A percentile compares a stretch with the other conserved stretches of the same genome.
phyloP scores from a whole-genome alignment of 495 filamentous ascomycete species.

The Thermochaetoides thermophila region DNA sequence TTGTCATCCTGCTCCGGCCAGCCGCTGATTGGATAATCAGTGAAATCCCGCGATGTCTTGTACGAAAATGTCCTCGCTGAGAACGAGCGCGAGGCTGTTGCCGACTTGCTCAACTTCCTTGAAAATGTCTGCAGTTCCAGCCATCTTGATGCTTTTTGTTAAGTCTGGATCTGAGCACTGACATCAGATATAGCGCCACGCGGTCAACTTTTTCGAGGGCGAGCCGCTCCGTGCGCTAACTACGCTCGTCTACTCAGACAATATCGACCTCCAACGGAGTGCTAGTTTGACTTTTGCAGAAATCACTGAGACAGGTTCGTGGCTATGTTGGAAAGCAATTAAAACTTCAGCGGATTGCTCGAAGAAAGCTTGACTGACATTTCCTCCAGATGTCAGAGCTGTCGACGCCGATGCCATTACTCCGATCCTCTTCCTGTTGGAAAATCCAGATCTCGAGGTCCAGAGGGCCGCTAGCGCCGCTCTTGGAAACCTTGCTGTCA shows the following conservation, averaged over 20 bases:
- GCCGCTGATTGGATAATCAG: too few relatives aligned
- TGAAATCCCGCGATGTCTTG: constrained; percentile 77
- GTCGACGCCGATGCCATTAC: constrained; percentile 90
- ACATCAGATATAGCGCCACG: constrained; percentile 68
- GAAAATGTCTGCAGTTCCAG: constrained; percentile 58
- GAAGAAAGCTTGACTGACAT: constrained; percentile 62
- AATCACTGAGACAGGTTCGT: constrained; percentile 92
- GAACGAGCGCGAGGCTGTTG: constrained; percentile 92
- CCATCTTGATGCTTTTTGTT: constrained; percentile 1
- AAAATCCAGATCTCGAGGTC: constrained; percentile 91
- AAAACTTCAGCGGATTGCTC: constrained; percentile 98
- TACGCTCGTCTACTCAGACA: constrained; percentile 94
- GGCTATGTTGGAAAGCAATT: constrained; percentile 66
- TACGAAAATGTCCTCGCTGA: constrained; percentile 95
- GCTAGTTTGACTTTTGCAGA: constrained; percentile 97
- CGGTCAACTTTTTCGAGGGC: constrained; percentile 96
- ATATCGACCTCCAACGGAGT: constrained; percentile 94
- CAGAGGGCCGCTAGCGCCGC: constrained; percentile 94
- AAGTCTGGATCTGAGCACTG: constrained; percentile 6
- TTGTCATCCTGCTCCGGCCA: too few relatives aligned
- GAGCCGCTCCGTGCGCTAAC: constrained; percentile 89
- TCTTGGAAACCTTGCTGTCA: constrained; percentile 89
- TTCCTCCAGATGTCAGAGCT: constrained; percentile 70
- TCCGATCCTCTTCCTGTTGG: constrained; percentile 86
- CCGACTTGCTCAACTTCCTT: constrained; percentile 84